Conservation (phyloP, 1,139 yeast genomes). For the Candida albicans region DNA sequence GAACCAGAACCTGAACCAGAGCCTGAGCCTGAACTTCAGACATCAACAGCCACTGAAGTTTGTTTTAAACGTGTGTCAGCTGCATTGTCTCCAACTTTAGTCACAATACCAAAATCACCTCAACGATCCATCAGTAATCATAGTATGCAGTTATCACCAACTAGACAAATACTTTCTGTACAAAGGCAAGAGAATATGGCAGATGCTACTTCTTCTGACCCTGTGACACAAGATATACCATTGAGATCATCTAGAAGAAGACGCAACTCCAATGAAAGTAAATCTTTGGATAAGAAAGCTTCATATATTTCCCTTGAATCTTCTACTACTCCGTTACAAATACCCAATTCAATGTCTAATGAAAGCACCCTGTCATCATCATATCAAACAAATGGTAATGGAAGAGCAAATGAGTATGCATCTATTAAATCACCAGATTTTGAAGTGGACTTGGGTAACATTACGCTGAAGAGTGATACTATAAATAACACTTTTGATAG, state of each 20-base stretch:
- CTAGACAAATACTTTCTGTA: background rate
- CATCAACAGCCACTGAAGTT: no score
- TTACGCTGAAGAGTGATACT: conserved; percentile 3
- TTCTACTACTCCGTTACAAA: background rate
- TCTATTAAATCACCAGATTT: conserved; percentile 1
- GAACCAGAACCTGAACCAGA: no score
- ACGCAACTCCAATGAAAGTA: conserved; percentile 8
- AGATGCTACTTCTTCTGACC: background rate
- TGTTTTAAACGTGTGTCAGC: background rate
- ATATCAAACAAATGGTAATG: background rate
- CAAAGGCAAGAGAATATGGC: background rate
- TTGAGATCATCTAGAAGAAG: conserved; percentile 17
- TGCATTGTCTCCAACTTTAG: background rate
- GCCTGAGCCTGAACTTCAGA: no score
- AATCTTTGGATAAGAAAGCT: conserved; percentile 2
- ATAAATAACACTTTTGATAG: background rate
- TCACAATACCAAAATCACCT: background rate
- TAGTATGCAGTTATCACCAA: background rate
- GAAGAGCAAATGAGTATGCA: background rate
- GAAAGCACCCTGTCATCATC: conserved; percentile 3
- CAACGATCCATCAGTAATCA: background rate
- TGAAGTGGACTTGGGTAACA: background rate
- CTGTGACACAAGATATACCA: conserved; percentile 10
- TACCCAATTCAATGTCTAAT: conserved; percentile 9
- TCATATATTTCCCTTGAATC: conserved; percentile 6